Conservation (phyloP, 176 grass and related monocot genomes). For the Oryza rufipogon region DNA sequence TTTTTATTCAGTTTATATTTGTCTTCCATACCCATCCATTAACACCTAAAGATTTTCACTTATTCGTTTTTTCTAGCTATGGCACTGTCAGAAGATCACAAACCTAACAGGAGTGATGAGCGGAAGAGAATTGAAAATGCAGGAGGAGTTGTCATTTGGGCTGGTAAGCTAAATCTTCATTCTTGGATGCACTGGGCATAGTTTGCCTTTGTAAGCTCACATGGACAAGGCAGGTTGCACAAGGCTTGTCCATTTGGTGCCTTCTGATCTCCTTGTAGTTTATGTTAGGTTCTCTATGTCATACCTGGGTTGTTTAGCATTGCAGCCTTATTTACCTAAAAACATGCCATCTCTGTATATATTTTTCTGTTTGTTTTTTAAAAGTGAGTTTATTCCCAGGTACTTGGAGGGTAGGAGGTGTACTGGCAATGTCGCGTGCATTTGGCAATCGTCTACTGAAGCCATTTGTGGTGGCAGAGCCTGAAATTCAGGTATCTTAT, state of each 20-base stretch:
- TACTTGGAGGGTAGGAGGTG: constrained; percentile 92
- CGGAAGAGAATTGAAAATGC: constrained; percentile 87
- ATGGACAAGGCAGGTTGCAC: constrained; percentile 2
- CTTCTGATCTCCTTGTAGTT: constrained; percentile 23
- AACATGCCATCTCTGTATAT: not conserved
- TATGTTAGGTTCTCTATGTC: not conserved
- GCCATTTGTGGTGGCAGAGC: constrained; percentile 79
- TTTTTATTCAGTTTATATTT: constrained; percentile 10
- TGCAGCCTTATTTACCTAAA: constrained; percentile 12
- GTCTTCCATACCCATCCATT: not conserved
- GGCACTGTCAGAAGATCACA: constrained; percentile 92
- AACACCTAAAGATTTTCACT: not conserved
- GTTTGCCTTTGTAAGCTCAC: constrained; percentile 2
- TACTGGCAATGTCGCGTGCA: constrained; percentile 93
- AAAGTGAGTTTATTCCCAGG: constrained; percentile 44
- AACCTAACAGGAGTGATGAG: constrained; percentile 89
- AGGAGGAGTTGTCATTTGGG: constrained; percentile 92
- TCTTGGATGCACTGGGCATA: not conserved
- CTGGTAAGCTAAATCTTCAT: constrained; percentile 60
- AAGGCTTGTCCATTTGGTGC: constrained; percentile 32
- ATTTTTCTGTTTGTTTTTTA: constrained; percentile 33
- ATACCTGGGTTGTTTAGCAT: constrained; percentile 3
- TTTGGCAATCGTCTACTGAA: constrained; percentile 92
- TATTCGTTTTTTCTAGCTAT: constrained; percentile 68
- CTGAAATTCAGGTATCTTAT: constrained; percentile 80